Conservation (phyloP, 257 asterid genomes). For the Anisodus tanguticus region DNA sequence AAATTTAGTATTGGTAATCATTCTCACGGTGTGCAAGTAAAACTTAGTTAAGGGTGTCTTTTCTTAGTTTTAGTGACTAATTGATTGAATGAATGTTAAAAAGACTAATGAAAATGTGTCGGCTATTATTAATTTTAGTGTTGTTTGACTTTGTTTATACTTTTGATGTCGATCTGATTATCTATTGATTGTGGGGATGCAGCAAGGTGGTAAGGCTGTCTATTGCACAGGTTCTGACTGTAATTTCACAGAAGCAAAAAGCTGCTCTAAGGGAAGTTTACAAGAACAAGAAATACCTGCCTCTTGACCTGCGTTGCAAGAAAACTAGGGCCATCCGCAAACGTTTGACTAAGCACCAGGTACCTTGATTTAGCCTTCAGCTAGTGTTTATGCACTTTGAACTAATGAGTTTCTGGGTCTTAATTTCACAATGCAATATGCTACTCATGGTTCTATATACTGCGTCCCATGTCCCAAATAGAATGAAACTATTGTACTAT, state of each 20-base stretch:
- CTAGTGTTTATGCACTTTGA: neutral
- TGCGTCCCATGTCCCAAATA: neutral
- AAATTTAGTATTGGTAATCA: neutral
- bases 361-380: constrained; percentile 21
- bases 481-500: neutral
- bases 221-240: constrained; percentile 69
- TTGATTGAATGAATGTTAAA: too few relatives aligned
- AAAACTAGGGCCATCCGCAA: constrained; percentile 72
- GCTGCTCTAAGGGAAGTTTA: constrained; percentile 58
- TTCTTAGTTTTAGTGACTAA: too few relatives aligned
- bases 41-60: neutral
- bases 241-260: constrained; percentile 70
- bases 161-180: neutral
- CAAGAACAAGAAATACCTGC: constrained; percentile 66
- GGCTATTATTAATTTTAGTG: neutral
- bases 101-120: neutral
- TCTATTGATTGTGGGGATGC: constrained; percentile 27
- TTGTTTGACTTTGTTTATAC: neutral
- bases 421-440: neutral
- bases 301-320: constrained; percentile 75
- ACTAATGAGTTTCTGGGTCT: neutral
- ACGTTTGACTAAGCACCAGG: constrained; percentile 79
- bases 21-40: neutral
- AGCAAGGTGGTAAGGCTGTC: constrained; percentile 65
- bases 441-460: neutral